Base-by-base conservation (phyloP, 768 basidiomycete genomes). In the Cyathus striatus region DNA sequence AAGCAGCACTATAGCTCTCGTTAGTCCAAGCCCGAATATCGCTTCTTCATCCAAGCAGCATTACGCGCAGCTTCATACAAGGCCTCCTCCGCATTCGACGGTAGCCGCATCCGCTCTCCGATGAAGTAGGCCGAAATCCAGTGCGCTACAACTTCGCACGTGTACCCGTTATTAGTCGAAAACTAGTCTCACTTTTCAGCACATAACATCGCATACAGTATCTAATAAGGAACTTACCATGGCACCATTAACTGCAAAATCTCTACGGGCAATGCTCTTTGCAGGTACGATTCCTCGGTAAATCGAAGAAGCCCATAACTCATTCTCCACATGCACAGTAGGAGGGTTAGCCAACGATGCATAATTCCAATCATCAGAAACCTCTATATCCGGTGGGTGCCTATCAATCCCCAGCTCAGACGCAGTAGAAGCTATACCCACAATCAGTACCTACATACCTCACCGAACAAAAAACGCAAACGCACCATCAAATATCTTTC, bases 81-180 rank as follows among this genome's bases (percentile, higher is more conserved):
- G 0, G 81, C 81, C 12, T 73, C 70, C 36, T 76, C 75, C 0
- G 61, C 46, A 0, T 73, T 66, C 3, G 54, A 44, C 1, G 82
- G 76, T 3, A 83, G 56, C 1, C 60, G 63, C 67, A 83, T 72
- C 6, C 53, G 48, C 47, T 86, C 83, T 1, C 54, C 56, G 0
- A 74, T 68, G 51, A 85, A 82, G 52, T 81, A 80, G 3, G 79
- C 69, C 0, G 79, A 80, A 36, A 81, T 78, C 80, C 80, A 84
- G 49, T 84, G 81, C 0, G 81, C 68, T 2, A 59, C 60, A 1
- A 76, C 71, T 60, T 84, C 81, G 42, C 52, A 70, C 0, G 68
- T 59, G 43, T 82, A 81, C 10, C 78, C 75, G 25, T 68, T 67
- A 51, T 80, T 78, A 0, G 75, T 63, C 0, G 76, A 70, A 49